phyloP scores from a whole-genome alignment of 257 asterid genomes.

The Nemophila menziesii region DNA sequence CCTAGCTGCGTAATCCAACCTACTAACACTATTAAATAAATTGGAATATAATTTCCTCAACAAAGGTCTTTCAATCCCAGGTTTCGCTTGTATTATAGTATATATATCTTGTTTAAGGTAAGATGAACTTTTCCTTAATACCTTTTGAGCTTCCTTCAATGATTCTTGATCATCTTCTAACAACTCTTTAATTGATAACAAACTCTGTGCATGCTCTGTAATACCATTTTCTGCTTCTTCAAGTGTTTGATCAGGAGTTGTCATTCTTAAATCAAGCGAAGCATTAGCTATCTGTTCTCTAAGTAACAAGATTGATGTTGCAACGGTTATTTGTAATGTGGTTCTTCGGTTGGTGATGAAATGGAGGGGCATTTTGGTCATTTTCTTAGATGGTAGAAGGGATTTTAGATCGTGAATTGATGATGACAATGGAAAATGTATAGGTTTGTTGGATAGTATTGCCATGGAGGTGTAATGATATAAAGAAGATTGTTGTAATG shows the following conservation, averaged over 20 bases:
- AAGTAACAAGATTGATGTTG: constrained; percentile 12
- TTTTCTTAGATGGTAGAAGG: constrained; percentile 11
- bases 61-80: constrained; percentile 38
- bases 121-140: constrained; percentile 38
- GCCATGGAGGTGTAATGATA: constrained; percentile 10
- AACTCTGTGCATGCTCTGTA: constrained; percentile 24
- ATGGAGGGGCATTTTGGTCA: constrained; percentile 11
- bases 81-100: constrained; percentile 48
- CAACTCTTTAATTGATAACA: constrained; percentile 35
- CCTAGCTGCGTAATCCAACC: constrained; percentile 66
- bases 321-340: not conserved
- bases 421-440: constrained; percentile 2
- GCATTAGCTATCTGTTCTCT: constrained; percentile 16
- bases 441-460: constrained; percentile 1
- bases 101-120: constrained; percentile 54
- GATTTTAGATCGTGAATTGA: constrained; percentile 7
- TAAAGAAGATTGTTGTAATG: not conserved
- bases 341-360: constrained; percentile 23
- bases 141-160: constrained; percentile 54
- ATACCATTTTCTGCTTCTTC: constrained; percentile 48
- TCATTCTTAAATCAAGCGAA: constrained; percentile 48
- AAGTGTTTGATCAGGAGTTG: constrained; percentile 53
- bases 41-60: constrained; percentile 38
- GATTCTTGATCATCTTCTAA: constrained; percentile 33
- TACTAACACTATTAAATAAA: constrained; percentile 42